Evolutionary conservation across 768 basidiomycete genomes (phyloP), one percentile per base, ranked within the genome.

Genomic region (Neoboletus brunneissimus): DNA sequence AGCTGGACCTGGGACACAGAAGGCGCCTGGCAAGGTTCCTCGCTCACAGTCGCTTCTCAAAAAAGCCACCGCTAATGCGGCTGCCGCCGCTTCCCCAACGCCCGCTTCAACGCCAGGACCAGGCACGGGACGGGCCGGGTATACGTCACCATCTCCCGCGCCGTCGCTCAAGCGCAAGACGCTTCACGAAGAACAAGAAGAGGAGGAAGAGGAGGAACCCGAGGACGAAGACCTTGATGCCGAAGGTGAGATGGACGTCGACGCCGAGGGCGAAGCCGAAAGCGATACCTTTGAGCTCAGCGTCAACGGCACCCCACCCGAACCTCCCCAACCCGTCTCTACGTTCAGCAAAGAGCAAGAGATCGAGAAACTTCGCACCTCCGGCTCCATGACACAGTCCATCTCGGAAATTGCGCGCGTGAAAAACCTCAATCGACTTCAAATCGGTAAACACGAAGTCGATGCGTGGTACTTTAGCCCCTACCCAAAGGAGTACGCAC

Each of bases 391-490:
- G 95, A 98, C 97, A 5, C 97, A 99, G 74, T 93, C 92, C 47
- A 91, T 98, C 58, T 96, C 94, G 49, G 97, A 99, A 77, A 89
- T 99, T 64, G 90, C 96, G 18, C 87, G 97, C 51, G 97, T 99
- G 66, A 98, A 98, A 79, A 99, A 99, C 71, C 81, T 99, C 63
- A 97, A 98, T 72, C 87, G 91, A 56, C 82, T 99, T 29, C 94
- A 96, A 72, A 98, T 99, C 58, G 97, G 97, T 55, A 86, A 84
- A 70, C 88, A 97, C 77, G 93, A 97, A 75, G 92, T 99, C 63
- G 97, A 99, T 65, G 89, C 97, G n/a, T 99, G 97, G 97, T 99
- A 99, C 75, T 98, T 98, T 80, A 94, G 91, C 66, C 97, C 97
- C 23, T 99, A 98, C 76, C 97, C 97, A 12, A 89, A 92, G 75